Evolutionary conservation across 306 rosid species (phyloP).

Genomic region (Luffa acutangula): DNA sequence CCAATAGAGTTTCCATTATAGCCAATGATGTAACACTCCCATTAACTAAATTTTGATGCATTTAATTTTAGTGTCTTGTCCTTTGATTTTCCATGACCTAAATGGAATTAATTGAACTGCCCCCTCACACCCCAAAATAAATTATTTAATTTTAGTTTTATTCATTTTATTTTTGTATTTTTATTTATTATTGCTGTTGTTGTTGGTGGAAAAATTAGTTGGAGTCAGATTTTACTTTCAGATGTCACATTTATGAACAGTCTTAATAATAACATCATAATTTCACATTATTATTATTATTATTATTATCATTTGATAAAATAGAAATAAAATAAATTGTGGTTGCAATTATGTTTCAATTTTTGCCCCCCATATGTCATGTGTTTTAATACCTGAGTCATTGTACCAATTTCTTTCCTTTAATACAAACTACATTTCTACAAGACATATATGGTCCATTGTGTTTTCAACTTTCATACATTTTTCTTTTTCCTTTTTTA

Average conservation of each 20-base stretch:
- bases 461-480: not conserved
- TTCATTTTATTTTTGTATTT: not conserved
- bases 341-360: not conserved
- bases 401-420: not conserved
- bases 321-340: not conserved
- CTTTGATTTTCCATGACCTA: constrained; percentile 4
- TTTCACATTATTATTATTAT: not conserved
- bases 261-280: not conserved
- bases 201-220: not conserved
- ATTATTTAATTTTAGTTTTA: not conserved
- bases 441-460: not conserved
- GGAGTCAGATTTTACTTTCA: not conserved
- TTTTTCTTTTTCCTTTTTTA: not conserved
- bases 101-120: constrained; percentile 6
- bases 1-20: constrained; percentile 22
- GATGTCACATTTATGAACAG: not conserved
- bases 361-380: not conserved
- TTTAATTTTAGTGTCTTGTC: constrained; percentile 12
- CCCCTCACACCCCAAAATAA: not conserved
- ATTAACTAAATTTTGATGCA: constrained; percentile 19
- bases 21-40: constrained; percentile 35
- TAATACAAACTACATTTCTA: not conserved
- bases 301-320: not conserved
- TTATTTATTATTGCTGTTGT: not conserved
- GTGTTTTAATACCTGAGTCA: not conserved